A percentile compares a stretch with the other conserved stretches of the same genome.
phyloP scores from a whole-genome alignment of 192 early-diverging fungal species.

The Entomortierella parvispora region DNA sequence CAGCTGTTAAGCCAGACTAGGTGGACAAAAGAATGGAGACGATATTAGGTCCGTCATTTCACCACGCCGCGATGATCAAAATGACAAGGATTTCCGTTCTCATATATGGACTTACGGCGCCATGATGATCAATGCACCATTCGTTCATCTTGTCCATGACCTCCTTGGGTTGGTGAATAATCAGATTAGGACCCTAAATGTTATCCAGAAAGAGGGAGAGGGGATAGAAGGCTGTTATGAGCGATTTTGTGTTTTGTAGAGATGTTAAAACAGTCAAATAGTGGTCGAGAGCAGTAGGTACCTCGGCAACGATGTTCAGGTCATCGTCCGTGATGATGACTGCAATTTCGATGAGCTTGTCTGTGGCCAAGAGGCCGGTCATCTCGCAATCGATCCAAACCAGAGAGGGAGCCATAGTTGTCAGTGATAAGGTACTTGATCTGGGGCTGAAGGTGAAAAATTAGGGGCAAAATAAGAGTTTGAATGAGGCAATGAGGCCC shows the following conservation, averaged over 20 bases:
- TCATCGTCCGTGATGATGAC: conserved; percentile 88
- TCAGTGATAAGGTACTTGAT: too few relatives aligned
- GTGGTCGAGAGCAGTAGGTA: conserved; percentile 22
- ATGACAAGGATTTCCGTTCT: neutral
- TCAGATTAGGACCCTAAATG: conserved; percentile 69
- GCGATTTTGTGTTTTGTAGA: too few relatives aligned
- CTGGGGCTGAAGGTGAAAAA: too few relatives aligned
- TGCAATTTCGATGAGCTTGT: conserved; percentile 92
- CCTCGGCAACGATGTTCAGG: conserved; percentile 85
- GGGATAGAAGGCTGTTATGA: too few relatives aligned
- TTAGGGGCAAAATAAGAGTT: too few relatives aligned
- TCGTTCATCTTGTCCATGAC: conserved; percentile 91
- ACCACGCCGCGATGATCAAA: neutral
- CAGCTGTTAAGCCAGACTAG: conserved; percentile 80
- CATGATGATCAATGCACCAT: conserved; percentile 92
- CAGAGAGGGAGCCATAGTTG: conserved; percentile 60
- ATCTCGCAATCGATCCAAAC: conserved; percentile 93
- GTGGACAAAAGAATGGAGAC: neutral
- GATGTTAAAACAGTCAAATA: too few relatives aligned
- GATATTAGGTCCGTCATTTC: neutral
- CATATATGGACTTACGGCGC: conserved; percentile 59
- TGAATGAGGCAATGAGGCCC: too few relatives aligned
- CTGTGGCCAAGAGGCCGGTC: conserved; percentile 78
- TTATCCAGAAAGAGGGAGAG: neutral
- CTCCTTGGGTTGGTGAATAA: conserved; percentile 77